A percentile compares a stretch with the other conserved stretches of the same genome.
These are phyloP conservation scores for Pseudotulostoma volvatum DNA, from an alignment of 495 filamentous ascomycete species.

Conservation along the genomic window DNA sequence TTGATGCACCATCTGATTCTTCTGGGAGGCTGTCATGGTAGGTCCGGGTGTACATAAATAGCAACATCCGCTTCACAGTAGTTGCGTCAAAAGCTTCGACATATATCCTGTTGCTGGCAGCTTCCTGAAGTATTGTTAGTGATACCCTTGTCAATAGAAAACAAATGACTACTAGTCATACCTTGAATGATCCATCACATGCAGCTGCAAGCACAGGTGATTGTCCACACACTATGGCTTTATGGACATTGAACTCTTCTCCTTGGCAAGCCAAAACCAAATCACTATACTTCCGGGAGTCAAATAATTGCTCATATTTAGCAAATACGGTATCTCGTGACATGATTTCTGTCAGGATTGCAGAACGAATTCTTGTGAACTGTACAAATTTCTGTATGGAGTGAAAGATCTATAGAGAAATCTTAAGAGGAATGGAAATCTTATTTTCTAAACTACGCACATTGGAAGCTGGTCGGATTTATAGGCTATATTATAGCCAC, in stretches of 20 bases:
- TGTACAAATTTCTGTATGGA: too few species aligned
- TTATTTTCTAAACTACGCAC: too few species aligned
- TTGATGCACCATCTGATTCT: neutral
- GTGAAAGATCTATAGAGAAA: too few species aligned
- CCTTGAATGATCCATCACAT: neutral
- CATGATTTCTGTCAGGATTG: too few species aligned
- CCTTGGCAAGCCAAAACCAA: slow-evolving; percentile 2
- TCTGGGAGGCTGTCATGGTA: neutral
- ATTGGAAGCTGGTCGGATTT: too few species aligned
- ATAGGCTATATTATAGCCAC: too few species aligned
- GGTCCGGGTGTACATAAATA: neutral
- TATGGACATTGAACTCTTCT: slow-evolving; percentile 1
- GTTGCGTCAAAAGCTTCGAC: neutral
- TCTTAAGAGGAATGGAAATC: too few species aligned
- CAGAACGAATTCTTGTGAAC: too few species aligned
- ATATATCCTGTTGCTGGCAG: neutral
- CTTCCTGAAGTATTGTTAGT: too few species aligned
- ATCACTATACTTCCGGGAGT: neutral
- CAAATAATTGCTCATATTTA: too few species aligned
- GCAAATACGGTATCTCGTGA: too few species aligned
- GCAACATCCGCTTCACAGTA: slow-evolving; percentile 1
- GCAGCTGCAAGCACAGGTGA: slow-evolving; percentile 1
- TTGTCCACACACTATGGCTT: neutral
- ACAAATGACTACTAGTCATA: neutral
- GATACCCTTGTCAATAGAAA: neutral